Base-by-base conservation (phyloP, 2,329 filamentous ascomycete genomes). In the Aspergillus tubingensis region DNA sequence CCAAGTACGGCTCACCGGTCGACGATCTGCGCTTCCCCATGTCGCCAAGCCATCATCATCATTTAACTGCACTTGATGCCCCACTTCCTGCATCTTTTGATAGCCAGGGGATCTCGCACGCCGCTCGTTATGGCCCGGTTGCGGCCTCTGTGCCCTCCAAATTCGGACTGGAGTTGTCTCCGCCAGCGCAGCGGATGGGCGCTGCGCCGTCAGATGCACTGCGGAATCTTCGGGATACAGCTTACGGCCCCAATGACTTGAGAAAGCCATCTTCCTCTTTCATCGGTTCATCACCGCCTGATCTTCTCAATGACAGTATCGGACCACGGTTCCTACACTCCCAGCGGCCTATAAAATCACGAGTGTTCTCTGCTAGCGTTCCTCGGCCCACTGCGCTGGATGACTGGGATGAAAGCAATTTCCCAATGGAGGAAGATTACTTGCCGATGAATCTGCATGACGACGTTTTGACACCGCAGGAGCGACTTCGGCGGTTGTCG, bases 41-140 rank as follows among this genome's bases (percentile, higher is more conserved):
- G 55, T 96, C 93, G 13, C 92, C 93, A 0, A 85, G 86, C 55
- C 83, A 83, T 54, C 83, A 82, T 54, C 83, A 82, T 67, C 86
- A 86, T 56, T 88, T 96, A n/a, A 95, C 91, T n/a, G 91, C 96
- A 13, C 85, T 97, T 64, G 94, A 98, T 78, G 95, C 92, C 2
- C 92, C 92, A 15, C 85, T 98, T 8, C 95, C 95, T 1, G 91
- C 93, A 8, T 98, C 94, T 0, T 97, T 98, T 74, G 95, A 98
- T 77, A 96, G 92, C 69, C 95, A 97, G 71, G 94, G 93, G 53
- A 91, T 97, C 56, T 97, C 93, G 10, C 91, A 94, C 74, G 92
- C 92, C 63, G 93, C 94, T 17, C 87, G 92, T 61, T 92, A 93
- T 74, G 95, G 91, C 0, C 92, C 93, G 0, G 92, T 96, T 76